phyloP scores from a whole-genome alignment of 179 eudicot genomes.

The Silene noctiflora region DNA sequence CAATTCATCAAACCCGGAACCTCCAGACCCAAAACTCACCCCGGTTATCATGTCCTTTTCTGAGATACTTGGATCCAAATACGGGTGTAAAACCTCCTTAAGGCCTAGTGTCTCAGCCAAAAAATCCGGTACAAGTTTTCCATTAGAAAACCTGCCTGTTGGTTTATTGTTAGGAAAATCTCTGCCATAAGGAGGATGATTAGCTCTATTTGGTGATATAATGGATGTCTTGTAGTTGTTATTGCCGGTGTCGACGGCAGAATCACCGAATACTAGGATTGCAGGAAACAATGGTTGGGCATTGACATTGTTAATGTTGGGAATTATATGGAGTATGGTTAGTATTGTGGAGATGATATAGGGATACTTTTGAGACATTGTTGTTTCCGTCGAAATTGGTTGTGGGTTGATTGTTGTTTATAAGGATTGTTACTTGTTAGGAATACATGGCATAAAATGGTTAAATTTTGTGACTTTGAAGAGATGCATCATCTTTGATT shows the following conservation, averaged over 20 bases:
- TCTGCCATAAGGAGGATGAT: constrained; percentile 37
- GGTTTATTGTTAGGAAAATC: constrained; percentile 31
- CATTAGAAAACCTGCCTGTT: constrained; percentile 41
- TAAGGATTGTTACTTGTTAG: not conserved
- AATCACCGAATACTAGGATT: constrained; percentile 56
- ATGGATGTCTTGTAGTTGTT: constrained; percentile 36
- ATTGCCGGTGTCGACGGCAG: constrained; percentile 50
- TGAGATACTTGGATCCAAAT: constrained; percentile 35
- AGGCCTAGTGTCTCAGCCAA: constrained; percentile 44
- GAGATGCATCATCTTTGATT: not conserved
- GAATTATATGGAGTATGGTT: not conserved
- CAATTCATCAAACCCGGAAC: constrained; percentile 51
- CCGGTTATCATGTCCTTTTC: constrained; percentile 38
- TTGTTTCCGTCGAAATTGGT: not conserved
- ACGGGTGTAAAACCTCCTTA: constrained; percentile 51
- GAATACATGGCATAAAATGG: constrained; percentile 6
- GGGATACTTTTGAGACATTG: constrained; percentile 20
- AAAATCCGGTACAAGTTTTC: constrained; percentile 50
- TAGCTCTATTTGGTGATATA: constrained; percentile 28
- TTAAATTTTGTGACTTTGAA: constrained; percentile 15
- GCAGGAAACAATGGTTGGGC: constrained; percentile 37
- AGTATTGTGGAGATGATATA: constrained; percentile 5
- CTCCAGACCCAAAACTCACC: constrained; percentile 58
- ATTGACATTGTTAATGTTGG: constrained; percentile 9
- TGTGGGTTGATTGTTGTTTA: not conserved